Conservation (phyloP, 441 rosid species). For the Geranium incanum region DNA sequence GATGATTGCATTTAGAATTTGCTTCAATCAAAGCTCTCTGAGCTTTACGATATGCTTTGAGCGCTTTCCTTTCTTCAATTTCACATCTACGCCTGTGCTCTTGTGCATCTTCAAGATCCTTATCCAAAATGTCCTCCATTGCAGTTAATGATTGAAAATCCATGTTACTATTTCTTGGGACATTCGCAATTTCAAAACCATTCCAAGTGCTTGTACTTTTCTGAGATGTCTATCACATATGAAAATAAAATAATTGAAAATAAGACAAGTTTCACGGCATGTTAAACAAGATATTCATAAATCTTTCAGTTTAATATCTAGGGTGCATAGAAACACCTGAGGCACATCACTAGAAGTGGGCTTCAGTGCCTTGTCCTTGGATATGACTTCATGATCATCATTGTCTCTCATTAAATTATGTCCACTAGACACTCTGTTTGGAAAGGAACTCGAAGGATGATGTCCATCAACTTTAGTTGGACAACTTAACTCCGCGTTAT, state of each 20-base stretch:
- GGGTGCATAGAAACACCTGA: conserved; percentile 40
- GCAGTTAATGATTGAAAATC: conserved; percentile 47
- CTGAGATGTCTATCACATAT: conserved; percentile 34
- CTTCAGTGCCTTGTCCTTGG: conserved; percentile 32
- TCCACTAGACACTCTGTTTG: conserved; percentile 32
- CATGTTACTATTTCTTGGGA: conserved; percentile 30
- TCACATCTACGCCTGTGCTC: conserved; percentile 61
- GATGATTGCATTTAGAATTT: conserved; percentile 65
- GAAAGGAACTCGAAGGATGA: conserved; percentile 28
- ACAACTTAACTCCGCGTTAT: conserved; percentile 25
- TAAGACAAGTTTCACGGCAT: conserved; percentile 7
- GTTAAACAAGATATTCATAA: conserved; percentile 17
- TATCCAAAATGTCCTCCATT: conserved; percentile 83
- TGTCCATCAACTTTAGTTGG: conserved; percentile 26
- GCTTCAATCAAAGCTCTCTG: conserved; percentile 87
- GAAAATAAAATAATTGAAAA: conserved; percentile 6
- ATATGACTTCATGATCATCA: conserved; percentile 26
- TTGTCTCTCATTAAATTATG: conserved; percentile 29
- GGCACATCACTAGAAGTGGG: conserved; percentile 26
- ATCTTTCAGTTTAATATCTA: conserved; percentile 18
- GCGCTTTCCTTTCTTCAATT: conserved; percentile 91
- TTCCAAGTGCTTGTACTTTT: conserved; percentile 38
- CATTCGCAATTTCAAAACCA: conserved; percentile 34
- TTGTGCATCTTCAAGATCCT: conserved; percentile 81
- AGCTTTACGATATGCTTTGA: conserved; percentile 74